A percentile compares a stretch with the other conserved stretches of the same genome.
phyloP scores from a whole-genome alignment of 169 alveolate genomes.

The Theileria annulata region DNA sequence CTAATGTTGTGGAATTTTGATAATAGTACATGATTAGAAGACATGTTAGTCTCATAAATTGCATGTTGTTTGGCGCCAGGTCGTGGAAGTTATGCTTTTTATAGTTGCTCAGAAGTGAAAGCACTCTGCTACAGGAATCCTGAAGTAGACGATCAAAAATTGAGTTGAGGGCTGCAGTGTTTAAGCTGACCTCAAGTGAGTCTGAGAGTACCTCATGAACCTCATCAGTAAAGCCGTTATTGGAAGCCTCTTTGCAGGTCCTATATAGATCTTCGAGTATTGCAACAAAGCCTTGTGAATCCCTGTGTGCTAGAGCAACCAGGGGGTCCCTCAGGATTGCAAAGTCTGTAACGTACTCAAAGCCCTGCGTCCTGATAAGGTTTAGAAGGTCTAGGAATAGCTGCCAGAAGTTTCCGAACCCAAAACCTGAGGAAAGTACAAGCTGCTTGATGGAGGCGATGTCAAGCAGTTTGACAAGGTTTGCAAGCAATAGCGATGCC shows the following conservation, averaged over 20 bases:
- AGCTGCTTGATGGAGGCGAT: background rate
- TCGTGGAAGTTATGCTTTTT: background rate
- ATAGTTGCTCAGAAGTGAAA: background rate
- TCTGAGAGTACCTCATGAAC: constrained; percentile 2
- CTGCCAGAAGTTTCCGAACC: constrained; percentile 11
- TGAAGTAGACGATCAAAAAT: background rate
- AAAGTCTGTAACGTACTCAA: constrained; percentile 3
- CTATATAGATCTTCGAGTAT: constrained; percentile 2
- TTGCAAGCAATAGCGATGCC: constrained; percentile 10
- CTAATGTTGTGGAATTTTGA: background rate
- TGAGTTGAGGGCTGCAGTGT: background rate
- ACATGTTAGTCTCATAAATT: constrained; percentile 1
- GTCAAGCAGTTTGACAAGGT: constrained; percentile 3
- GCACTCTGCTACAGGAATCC: background rate
- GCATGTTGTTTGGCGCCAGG: constrained; percentile 11
- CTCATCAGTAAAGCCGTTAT: constrained; percentile 7
- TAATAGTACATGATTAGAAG: constrained; percentile 12
- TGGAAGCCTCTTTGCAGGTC: background rate
- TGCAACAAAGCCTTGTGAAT: constrained; percentile 6
- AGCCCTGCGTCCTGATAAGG: background rate
- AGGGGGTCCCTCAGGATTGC: constrained; percentile 9
- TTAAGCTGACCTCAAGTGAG: constrained; percentile 1
- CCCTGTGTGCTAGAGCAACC: constrained; percentile 1
- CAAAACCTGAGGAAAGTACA: background rate
- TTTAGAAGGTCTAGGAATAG: background rate